These are phyloP conservation scores for Colletotrichum sp. DNA, from an alignment of 2,329 filamentous ascomycete species.

Conservation along the genomic window DNA sequence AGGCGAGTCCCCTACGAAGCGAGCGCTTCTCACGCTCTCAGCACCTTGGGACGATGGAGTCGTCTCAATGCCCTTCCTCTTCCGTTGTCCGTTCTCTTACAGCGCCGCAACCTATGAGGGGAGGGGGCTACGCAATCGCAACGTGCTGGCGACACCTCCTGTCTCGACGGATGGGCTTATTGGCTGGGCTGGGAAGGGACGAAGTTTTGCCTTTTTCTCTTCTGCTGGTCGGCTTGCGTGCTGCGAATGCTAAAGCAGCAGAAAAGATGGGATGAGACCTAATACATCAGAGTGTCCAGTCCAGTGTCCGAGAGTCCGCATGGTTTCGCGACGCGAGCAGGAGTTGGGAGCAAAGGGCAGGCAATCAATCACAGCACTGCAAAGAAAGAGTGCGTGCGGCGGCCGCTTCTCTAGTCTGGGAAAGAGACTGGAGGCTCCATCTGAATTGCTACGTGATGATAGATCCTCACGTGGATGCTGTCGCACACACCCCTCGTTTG, in stretches of 20 bases:
- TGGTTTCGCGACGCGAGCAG: neutral
- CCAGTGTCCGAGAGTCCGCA: neutral
- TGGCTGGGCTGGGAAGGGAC: neutral
- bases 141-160: slow-evolving; percentile 2
- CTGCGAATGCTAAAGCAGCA: neutral
- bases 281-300: neutral
- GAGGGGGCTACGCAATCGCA: slow-evolving; percentile 1
- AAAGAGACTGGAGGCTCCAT: slow-evolving; percentile 5
- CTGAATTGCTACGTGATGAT: neutral
- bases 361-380: neutral
- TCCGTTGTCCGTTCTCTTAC: neutral
- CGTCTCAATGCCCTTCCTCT: neutral
- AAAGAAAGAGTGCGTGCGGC: neutral
- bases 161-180: slow-evolving; percentile 6
- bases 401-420: neutral
- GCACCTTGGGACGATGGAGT: slow-evolving; percentile 9
- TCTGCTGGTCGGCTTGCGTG: neutral
- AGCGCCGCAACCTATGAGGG: neutral
- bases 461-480: slow-evolving; percentile 12
- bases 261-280: neutral
- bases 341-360: neutral
- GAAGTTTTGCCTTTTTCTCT: neutral
- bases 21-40: neutral
- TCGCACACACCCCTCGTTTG: neutral
- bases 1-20: slow-evolving; percentile 2